Evolutionary conservation across 2,329 filamentous ascomycete genomes (phyloP).

Genomic region (Trichoderma koningiopsis): DNA sequence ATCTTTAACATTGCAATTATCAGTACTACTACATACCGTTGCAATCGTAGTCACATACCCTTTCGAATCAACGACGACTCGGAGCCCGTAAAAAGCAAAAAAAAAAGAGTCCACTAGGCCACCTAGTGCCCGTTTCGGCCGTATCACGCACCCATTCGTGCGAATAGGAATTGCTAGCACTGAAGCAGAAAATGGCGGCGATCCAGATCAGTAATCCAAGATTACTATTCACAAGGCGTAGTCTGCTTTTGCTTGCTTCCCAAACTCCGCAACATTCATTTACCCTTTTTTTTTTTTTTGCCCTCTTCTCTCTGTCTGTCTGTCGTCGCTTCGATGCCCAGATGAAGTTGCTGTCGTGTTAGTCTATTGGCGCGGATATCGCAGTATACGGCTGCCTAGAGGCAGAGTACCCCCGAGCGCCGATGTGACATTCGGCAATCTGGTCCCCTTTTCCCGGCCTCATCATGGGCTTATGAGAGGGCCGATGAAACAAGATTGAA

Average conservation of each 20-base stretch:
- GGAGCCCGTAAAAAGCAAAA: background rate
- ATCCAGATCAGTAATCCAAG: slow-evolving; percentile 18
- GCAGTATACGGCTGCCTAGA: background rate
- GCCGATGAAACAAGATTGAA: background rate
- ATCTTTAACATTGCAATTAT: too few relatives aligned
- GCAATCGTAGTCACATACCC: too few relatives aligned
- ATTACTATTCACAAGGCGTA: slow-evolving; percentile 15
- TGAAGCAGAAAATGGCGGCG: background rate
- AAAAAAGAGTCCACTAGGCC: background rate
- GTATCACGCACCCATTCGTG: background rate
- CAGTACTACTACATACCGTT: too few relatives aligned
- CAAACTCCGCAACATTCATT: background rate
- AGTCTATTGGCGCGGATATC: background rate
- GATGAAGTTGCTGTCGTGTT: background rate
- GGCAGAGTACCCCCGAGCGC: background rate
- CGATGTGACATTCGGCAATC: background rate
- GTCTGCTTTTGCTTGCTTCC: background rate
- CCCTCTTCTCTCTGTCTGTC: background rate
- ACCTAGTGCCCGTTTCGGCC: background rate
- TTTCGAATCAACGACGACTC: background rate
- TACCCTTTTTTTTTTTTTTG: too few relatives aligned
- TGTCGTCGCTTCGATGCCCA: background rate
- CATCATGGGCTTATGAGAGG: background rate
- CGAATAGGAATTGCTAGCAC: background rate
- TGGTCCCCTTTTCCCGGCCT: background rate